Evolutionary conservation across 805 yeast species (phyloP), one percentile per base, ranked within the genome.

Genomic region (Ogataea trehalophila): DNA sequence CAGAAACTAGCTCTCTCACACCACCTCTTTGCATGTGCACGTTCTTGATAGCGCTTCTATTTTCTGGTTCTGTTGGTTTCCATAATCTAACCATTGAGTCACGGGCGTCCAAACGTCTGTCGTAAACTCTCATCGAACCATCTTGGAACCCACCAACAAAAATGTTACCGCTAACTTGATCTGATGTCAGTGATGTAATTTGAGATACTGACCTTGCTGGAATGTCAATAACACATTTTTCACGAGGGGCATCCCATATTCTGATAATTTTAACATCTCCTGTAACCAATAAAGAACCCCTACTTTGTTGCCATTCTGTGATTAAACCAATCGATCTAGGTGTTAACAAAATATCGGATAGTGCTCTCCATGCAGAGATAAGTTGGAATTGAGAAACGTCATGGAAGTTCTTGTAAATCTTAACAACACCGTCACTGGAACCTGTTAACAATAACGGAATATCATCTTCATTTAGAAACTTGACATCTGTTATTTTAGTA

Each of bases 21-120:
- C 99, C 99, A 36, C 99, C 99, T 58, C 99, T 76, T 70, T 94
- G 99, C 95, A 94, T 85, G 59, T 88, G 96, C 9, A 91, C 82
- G 55, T 86, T 88, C 41, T 82, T 72, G 39, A 92, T 80, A 26
- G 56, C 50, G 31, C 65, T 54, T 18, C 58, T 50, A 33, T 56
- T 58, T 14, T 46, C 40, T 1, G 38, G 8, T 16, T 43, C 55
- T n/a, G 66, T 64, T n/a, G 76, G 72, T 54, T 80, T 77, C 96
- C 97, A 94, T 7, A 83, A 72, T 57, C 82, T 80, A 13, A 89
- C 87, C 87, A 92, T 82, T 0, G 95, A 84, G 55, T 87, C 94
- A 46, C 95, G 71, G 0, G 94, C 76, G 55, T 87, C 95, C 49
- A 88, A 65, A 55, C 99, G 76, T 50, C 97, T 77, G 65, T 94